Conservation (phyloP, 768 basidiomycete genomes). For the Leucosporidium creatinivorum region DNA sequence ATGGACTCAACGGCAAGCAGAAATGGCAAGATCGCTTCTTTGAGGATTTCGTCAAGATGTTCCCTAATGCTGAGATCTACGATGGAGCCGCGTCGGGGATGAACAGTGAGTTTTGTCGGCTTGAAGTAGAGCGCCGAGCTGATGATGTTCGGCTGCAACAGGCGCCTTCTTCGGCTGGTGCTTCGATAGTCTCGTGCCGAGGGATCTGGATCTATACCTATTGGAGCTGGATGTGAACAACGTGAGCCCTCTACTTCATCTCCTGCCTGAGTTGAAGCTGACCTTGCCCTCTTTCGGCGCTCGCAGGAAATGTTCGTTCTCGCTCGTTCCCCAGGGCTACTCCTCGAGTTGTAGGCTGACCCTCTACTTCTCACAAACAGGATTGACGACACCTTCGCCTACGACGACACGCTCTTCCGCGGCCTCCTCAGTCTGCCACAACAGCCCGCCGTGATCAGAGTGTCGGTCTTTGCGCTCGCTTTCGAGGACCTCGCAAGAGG, state of each 20-base stretch:
- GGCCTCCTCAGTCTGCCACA: conserved; percentile 24
- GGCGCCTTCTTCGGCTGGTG: conserved; percentile 13
- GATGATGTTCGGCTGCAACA: neutral
- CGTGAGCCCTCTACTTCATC: too few species aligned
- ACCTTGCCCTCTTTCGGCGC: too few species aligned
- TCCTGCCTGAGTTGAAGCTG: too few species aligned
- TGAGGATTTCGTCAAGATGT: neutral
- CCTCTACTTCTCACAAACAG: neutral
- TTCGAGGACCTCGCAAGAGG: conserved; percentile 17
- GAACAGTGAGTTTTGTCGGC: neutral
- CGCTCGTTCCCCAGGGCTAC: too few species aligned
- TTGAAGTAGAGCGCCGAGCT: neutral
- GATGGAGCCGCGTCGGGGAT: conserved; percentile 9
- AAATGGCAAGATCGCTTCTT: conserved; percentile 1
- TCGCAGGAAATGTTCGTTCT: too few species aligned
- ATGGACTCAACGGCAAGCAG: neutral
- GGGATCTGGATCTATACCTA: conserved; percentile 9
- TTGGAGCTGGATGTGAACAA: conserved; percentile 6
- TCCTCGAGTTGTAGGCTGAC: too few species aligned
- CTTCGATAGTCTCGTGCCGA: neutral
- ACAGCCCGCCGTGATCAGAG: conserved; percentile 29
- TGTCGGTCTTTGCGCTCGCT: conserved; percentile 19
- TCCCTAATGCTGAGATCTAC: conserved; percentile 5
- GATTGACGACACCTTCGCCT: conserved; percentile 4
- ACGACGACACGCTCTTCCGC: conserved; percentile 28